Percentiles rank a stretch among this genome's conserved stretches.
These are phyloP conservation scores for Venturia aucupariae DNA, from an alignment of 2,329 filamentous ascomycete species.

Conservation along the genomic window DNA sequence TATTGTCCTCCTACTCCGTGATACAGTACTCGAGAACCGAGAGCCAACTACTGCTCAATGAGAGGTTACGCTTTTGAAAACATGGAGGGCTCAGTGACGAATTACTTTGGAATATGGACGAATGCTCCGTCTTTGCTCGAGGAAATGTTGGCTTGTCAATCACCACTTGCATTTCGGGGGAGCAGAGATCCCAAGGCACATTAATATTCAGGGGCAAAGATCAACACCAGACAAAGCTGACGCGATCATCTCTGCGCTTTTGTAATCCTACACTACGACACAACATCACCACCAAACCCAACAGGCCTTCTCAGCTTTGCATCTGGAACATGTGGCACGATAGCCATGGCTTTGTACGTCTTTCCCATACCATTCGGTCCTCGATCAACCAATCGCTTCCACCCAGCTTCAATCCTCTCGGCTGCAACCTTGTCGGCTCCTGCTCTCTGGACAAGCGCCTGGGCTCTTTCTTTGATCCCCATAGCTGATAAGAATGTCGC, in stretches of 20 bases:
- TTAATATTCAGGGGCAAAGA: neutral
- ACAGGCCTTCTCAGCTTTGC: conserved; percentile 73
- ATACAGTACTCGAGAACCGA: too few relatives aligned
- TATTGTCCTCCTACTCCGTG: too few relatives aligned
- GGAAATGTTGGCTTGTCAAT: neutral
- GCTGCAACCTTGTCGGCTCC: conserved; percentile 35
- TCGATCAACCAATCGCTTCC: conserved; percentile 74
- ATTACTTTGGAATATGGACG: neutral
- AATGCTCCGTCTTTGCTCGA: neutral
- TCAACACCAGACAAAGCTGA: neutral
- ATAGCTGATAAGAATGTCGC: conserved; percentile 67
- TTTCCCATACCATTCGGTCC: conserved; percentile 84
- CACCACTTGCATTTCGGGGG: neutral
- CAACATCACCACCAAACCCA: conserved; percentile 72
- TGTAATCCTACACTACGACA: conserved; percentile 14
- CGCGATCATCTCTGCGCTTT: neutral
- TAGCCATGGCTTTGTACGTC: conserved; percentile 86
- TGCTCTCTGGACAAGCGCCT: conserved; percentile 46
- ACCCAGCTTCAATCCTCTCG: conserved; percentile 60
- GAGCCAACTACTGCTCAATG: too few relatives aligned
- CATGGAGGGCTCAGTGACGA: neutral
- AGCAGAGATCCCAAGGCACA: neutral
- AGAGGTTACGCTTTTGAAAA: neutral
- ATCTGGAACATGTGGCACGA: conserved; percentile 52
- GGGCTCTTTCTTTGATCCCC: conserved; percentile 72